Evolutionary conservation across 306 rosid species (phyloP).

Genomic region (Pyrus pyrifolia): DNA sequence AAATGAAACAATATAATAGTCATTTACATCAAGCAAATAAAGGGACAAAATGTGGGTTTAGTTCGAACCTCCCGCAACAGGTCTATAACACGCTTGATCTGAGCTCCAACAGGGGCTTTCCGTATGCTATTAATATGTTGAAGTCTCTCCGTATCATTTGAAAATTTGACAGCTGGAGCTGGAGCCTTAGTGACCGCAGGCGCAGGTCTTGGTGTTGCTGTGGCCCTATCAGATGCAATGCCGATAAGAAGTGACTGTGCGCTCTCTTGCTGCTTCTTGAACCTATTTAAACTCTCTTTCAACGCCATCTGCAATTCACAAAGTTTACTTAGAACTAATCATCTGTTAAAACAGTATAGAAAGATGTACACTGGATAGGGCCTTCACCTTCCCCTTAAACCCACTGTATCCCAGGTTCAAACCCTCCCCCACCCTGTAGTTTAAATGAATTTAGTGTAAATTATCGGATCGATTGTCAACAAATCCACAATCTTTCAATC

Average conservation of each 20-base stretch:
- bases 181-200: conserved; percentile 35
- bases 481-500: too few species aligned
- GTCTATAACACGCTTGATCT: conserved; percentile 85
- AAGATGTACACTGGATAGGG: not conserved
- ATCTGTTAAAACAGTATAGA: not conserved
- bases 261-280: conserved; percentile 68
- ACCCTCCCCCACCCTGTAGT: too few species aligned
- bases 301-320: conserved; percentile 42
- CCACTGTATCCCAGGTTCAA: too few species aligned
- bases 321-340: not conserved
- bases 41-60: not conserved
- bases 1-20: not conserved
- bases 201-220: conserved; percentile 19
- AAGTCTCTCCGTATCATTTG: conserved; percentile 89
- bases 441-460: too few species aligned
- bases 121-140: conserved; percentile 78
- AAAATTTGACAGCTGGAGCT: conserved; percentile 61
- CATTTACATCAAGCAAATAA: conserved; percentile 2
- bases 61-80: conserved; percentile 60
- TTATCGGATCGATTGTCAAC: too few species aligned
- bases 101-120: conserved; percentile 80
- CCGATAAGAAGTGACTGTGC: conserved; percentile 56
- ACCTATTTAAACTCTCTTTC: conserved; percentile 53
- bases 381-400: too few species aligned
- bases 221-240: conserved; percentile 52